Percentiles rank a stretch among this genome's conserved stretches.
phyloP scores from a whole-genome alignment of 108 stramenopile species.

The Mediolabrus comicus region DNA sequence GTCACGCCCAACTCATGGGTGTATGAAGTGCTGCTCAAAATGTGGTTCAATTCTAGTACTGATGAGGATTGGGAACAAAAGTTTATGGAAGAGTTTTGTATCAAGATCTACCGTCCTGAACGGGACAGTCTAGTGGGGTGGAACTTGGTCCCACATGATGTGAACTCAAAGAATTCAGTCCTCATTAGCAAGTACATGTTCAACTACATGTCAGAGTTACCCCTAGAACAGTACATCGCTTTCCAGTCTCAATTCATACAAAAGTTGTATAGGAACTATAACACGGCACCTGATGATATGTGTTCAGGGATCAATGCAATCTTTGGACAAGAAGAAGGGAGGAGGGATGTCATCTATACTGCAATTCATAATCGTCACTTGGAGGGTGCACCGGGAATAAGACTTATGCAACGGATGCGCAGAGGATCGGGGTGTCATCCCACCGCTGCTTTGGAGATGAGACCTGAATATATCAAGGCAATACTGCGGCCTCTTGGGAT shows the following conservation, averaged over 20 bases:
- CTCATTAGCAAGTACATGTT: not conserved
- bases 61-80: not conserved
- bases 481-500: not conserved
- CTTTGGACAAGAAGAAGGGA: not conserved
- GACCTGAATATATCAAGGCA: not conserved
- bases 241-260: not conserved
- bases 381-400: not conserved
- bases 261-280: not conserved
- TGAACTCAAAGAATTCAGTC: not conserved
- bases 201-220: not conserved
- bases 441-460: not conserved
- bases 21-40: not conserved
- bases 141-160: not conserved
- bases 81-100: not conserved
- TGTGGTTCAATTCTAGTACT: not conserved
- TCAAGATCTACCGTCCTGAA: not conserved
- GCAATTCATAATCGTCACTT: not conserved
- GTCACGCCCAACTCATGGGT: not conserved
- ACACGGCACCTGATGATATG: not conserved
- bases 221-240: not conserved
- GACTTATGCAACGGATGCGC: not conserved
- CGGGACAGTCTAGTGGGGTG: not conserved
- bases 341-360: not conserved
- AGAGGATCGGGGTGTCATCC: not conserved
- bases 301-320: slow-evolving; percentile 1